A percentile compares a stretch with the other conserved stretches of the same genome.
Evolutionary conservation across 2,329 filamentous ascomycete genomes (phyloP).

Genomic region (Calonectria fujianensis): DNA sequence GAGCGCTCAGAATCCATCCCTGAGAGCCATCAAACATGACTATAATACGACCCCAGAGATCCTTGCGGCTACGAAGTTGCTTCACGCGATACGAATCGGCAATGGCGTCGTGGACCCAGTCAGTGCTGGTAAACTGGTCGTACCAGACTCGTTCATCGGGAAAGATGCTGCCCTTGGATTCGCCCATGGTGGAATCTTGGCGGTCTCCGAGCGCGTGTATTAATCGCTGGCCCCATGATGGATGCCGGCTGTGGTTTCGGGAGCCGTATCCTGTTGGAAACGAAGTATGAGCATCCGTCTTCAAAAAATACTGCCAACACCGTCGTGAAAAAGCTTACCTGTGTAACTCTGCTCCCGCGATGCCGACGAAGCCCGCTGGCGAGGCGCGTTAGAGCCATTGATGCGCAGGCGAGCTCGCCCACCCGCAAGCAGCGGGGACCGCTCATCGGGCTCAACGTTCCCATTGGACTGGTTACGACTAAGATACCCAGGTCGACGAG

Average conservation of each 20-base stretch:
- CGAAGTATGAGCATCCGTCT: constrained; percentile 35
- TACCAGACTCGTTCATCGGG: constrained; percentile 96
- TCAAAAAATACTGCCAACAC: neutral
- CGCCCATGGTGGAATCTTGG: constrained; percentile 72
- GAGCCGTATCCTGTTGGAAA: constrained; percentile 60
- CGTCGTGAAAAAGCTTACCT: constrained; percentile 55
- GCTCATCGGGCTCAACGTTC: constrained; percentile 63
- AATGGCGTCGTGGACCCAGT: constrained; percentile 99
- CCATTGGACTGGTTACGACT: constrained; percentile 54
- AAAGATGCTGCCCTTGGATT: constrained; percentile 80
- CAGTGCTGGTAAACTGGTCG: constrained; percentile 97
- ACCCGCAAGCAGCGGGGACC: constrained; percentile 64
- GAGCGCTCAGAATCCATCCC: constrained; percentile 93
- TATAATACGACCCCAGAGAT: constrained; percentile 86
- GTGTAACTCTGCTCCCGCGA: constrained; percentile 67
- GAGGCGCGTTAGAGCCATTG: constrained; percentile 56
- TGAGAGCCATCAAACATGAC: constrained; percentile 90
- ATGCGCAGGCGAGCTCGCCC: constrained; percentile 66
- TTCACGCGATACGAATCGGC: constrained; percentile 94
- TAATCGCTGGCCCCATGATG: constrained; percentile 77
- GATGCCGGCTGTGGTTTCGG: constrained; percentile 74
- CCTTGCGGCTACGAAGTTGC: constrained; percentile 86
- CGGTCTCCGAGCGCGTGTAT: constrained; percentile 77
- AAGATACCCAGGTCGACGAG: constrained; percentile 54
- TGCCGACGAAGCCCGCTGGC: constrained; percentile 51